These are phyloP conservation scores for Pichia norvegensis DNA, from an alignment of 1,139 yeast genomes.

Conservation along the genomic window DNA sequence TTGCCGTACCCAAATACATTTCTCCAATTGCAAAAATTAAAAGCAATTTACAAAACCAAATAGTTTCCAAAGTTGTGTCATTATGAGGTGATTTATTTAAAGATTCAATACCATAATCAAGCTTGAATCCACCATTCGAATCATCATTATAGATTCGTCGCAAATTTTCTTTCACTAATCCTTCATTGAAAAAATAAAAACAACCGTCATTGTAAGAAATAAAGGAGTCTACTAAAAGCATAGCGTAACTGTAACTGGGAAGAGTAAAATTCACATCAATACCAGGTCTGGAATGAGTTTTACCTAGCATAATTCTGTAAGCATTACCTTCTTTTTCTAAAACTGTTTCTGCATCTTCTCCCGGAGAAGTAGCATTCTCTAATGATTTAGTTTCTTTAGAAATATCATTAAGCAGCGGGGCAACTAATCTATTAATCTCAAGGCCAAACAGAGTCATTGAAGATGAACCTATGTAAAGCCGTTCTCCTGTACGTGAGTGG, in stretches of 20 bases:
- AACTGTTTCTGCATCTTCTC: constrained; percentile 30
- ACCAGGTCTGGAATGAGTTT: constrained; percentile 61
- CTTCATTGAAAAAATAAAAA: constrained; percentile 80
- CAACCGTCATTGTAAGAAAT: constrained; percentile 78
- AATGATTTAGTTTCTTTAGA: constrained; percentile 8
- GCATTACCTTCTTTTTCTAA: constrained; percentile 71
- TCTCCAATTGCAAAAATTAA: constrained; percentile 78
- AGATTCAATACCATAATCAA: constrained; percentile 31
- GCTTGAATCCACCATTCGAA: constrained; percentile 29
- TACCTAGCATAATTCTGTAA: constrained; percentile 58
- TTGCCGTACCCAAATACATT: constrained; percentile 71
- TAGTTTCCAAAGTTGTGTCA: constrained; percentile 61
- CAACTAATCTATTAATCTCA: constrained; percentile 61
- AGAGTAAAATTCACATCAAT: constrained; percentile 59
- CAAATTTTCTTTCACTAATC: constrained; percentile 58
- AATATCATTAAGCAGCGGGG: constrained; percentile 16
- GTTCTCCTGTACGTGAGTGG: constrained; percentile 67
- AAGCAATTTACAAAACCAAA: constrained; percentile 73
- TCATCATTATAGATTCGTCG: constrained; percentile 47
- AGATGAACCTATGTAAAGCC: constrained; percentile 69
- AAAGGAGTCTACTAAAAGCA: constrained; percentile 66
- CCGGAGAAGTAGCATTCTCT: constrained; percentile 5
- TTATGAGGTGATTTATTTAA: constrained; percentile 20
- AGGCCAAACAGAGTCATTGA: constrained; percentile 75
- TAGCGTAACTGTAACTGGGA: constrained; percentile 73